Conservation (phyloP, 495 filamentous ascomycete species). For the Penicillium lagena region DNA sequence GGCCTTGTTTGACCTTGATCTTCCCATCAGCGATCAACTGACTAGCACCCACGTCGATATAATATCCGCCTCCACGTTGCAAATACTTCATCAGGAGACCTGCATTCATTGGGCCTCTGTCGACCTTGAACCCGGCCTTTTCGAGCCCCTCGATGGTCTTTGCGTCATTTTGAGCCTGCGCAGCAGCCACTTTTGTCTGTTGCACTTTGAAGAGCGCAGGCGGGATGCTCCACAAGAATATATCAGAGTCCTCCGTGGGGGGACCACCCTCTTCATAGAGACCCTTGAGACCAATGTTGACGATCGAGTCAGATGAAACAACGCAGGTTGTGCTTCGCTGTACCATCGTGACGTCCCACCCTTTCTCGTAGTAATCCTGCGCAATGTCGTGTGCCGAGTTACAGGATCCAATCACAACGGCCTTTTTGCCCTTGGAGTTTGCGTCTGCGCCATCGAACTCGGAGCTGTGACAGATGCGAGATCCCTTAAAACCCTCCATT, state of each 20-base stretch:
- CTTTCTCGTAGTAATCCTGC: conserved; percentile 74
- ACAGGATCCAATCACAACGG: conserved; percentile 70
- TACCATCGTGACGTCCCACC: conserved; percentile 77
- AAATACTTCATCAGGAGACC: conserved; percentile 73
- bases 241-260: conserved; percentile 55
- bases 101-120: conserved; percentile 56
- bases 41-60: conserved; percentile 68
- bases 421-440: conserved; percentile 52
- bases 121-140: conserved; percentile 62
- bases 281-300: conserved; percentile 46
- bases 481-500: conserved; percentile 48
- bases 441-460: conserved; percentile 55
- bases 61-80: conserved; percentile 71
- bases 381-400: conserved; percentile 81
- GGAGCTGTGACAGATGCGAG: conserved; percentile 60
- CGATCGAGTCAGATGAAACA: conserved; percentile 48
- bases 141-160: conserved; percentile 51
- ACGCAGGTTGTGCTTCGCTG: conserved; percentile 74
- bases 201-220: conserved; percentile 51
- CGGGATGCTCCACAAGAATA: conserved; percentile 49
- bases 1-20: conserved; percentile 68
- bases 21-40: conserved; percentile 70
- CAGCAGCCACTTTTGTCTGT: conserved; percentile 45
- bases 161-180: conserved; percentile 40
- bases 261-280: conserved; percentile 57